These are phyloP conservation scores for Candida berthetii DNA, from an alignment of 805 yeast species.

Conservation along the genomic window DNA sequence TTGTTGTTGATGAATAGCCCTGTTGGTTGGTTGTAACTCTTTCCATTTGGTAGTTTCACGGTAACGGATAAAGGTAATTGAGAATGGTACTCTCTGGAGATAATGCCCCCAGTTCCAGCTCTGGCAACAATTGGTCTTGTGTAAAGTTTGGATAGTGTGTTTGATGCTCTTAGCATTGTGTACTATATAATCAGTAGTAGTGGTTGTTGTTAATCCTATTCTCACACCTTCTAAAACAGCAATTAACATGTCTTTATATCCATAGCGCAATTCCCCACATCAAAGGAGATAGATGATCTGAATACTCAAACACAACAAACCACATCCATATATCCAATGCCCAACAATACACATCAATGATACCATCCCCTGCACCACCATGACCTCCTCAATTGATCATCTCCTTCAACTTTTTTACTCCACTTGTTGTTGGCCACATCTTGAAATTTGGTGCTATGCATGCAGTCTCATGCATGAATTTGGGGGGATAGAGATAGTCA, in stretches of 20 bases:
- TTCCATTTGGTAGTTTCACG: conserved; percentile 64
- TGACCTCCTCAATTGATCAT: too few relatives aligned
- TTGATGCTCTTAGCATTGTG: neutral
- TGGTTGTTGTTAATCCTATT: too few relatives aligned
- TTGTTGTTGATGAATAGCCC: conserved; percentile 76
- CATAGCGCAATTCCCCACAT: too few relatives aligned
- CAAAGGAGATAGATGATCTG: too few relatives aligned
- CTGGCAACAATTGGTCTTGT: neutral
- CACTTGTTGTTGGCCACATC: neutral
- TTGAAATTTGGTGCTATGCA: neutral
- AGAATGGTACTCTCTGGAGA: conserved; percentile 5
- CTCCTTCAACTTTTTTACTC: neutral
- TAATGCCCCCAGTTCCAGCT: neutral
- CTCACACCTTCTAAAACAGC: too few relatives aligned
- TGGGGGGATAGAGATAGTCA: too few relatives aligned
- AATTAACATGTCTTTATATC: too few relatives aligned
- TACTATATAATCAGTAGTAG: too few relatives aligned
- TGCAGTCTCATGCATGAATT: neutral
- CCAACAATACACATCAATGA: too few relatives aligned
- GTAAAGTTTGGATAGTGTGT: neutral
- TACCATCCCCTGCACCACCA: too few relatives aligned
- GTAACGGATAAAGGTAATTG: conserved; percentile 37
- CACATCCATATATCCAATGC: too few relatives aligned
- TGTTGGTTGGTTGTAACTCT: conserved; percentile 65
- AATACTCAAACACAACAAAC: too few relatives aligned